Base-by-base conservation (phyloP, 2,329 filamentous ascomycete species). In the Fusarium drepaniforme region DNA sequence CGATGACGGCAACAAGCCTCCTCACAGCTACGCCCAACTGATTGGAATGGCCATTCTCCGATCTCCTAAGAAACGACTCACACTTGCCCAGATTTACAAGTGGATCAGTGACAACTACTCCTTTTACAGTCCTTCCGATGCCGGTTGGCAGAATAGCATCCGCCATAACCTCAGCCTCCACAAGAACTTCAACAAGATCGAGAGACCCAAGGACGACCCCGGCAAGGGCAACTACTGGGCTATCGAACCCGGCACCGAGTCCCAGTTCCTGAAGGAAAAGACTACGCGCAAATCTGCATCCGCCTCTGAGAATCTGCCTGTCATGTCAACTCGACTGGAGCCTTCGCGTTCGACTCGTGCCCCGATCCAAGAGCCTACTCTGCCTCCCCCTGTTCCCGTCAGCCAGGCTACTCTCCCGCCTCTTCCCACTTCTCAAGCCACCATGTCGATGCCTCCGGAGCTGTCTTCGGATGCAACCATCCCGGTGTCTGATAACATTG, bases 81-180 rank as follows among this genome's bases (percentile, higher is more conserved):
- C 97, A 1, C 89, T 99, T 21, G 92, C 95, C 30, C 95, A 98
- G 83, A 99, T 99, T 77, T 99, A 98, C 89, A 98, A 97, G 82
- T 99, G 97, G 96, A 98, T 99, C 79, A 97, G 95, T n/a, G 94
- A 97, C 82, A 96, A 93, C 21, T 98, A 94, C 82, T 92, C 90
- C 7, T 98, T 96, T 84, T 99, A 98, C 86, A 92, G 90, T 77
- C 90, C 91, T 51, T 90, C 92, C 66, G 95, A 98, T 79, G 92
- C 94, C 13, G 96, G 97, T 73, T 99, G 97, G 97, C 96, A 98
- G 84, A 99, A 99, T 84, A 98, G 97, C 86, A 99, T 99, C 82
- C 93, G 97, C 38, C 97, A 99, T 84, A 99, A 99, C 78, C 91
- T 99, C 38, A 98, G 96, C 81, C 88, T 99, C 53, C 97, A 98